Percentiles rank a stretch among this genome's conserved stretches.
Evolutionary conservation across 2,329 filamentous ascomycete species (phyloP).

Genomic region (Diaporthe ilicicola): DNA sequence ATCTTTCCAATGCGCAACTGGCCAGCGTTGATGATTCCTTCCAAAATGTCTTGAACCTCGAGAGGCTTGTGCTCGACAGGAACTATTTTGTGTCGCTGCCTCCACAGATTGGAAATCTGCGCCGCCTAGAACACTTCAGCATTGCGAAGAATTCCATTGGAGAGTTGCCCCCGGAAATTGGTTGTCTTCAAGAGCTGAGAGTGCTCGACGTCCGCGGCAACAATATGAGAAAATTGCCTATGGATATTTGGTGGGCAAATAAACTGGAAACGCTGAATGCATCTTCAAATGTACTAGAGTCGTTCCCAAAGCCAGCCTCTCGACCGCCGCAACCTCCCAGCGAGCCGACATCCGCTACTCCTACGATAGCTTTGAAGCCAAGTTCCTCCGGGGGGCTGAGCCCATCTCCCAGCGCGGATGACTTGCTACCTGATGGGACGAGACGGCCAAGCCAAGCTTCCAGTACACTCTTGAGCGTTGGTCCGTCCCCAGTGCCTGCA

Average conservation of each 20-base stretch:
- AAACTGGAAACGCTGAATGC: constrained; percentile 92
- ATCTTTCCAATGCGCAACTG: constrained; percentile 89
- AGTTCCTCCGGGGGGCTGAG: constrained; percentile 53
- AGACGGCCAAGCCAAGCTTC: constrained; percentile 82
- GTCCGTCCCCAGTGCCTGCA: constrained; percentile 72
- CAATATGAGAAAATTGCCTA: constrained; percentile 86
- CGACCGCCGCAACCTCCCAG: constrained; percentile 70
- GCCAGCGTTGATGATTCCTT: constrained; percentile 91
- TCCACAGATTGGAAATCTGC: constrained; percentile 82
- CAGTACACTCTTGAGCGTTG: constrained; percentile 77
- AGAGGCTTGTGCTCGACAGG: constrained; percentile 88
- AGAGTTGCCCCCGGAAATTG: constrained; percentile 86
- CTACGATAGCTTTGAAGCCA: constrained; percentile 45
- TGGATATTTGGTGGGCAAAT: constrained; percentile 95
- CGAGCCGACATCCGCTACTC: constrained; percentile 48
- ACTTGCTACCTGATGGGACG: constrained; percentile 65
- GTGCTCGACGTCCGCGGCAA: constrained; percentile 92
- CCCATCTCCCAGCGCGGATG: constrained; percentile 78
- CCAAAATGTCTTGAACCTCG: constrained; percentile 84
- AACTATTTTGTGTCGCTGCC: constrained; percentile 96
- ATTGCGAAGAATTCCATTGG: constrained; percentile 91
- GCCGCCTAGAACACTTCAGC: constrained; percentile 88
- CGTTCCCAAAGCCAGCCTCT: constrained; percentile 86
- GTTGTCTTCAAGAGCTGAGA: constrained; percentile 83
- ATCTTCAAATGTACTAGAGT: constrained; percentile 91